Conservation (phyloP, 352 stramenopile species). For the Phytophthora nicotianae region DNA sequence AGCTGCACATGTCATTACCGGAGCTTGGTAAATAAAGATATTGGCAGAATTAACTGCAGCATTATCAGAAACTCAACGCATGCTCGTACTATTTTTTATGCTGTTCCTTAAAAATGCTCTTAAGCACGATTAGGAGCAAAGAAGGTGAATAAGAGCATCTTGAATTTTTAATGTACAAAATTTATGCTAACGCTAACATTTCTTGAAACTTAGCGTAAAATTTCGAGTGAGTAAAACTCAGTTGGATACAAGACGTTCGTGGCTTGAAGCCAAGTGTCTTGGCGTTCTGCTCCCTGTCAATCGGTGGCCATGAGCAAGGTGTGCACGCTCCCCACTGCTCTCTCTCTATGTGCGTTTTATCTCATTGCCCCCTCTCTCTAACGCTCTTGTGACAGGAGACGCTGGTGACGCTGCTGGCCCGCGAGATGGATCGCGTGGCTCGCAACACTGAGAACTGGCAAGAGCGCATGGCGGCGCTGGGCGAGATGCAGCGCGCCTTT, state of each 20-base stretch:
- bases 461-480: constrained; percentile 67
- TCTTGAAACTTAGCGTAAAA: too few relatives aligned
- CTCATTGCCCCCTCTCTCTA: constrained; percentile 4
- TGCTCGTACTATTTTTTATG: too few relatives aligned
- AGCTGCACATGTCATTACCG: too few relatives aligned
- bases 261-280: neutral
- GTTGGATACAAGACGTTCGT: neutral
- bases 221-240: neutral
- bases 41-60: too few relatives aligned
- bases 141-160: too few relatives aligned
- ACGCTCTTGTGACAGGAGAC: constrained; percentile 26
- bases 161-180: neutral
- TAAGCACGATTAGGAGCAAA: too few relatives aligned
- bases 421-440: constrained; percentile 81
- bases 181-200: too few relatives aligned
- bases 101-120: too few relatives aligned
- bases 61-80: too few relatives aligned
- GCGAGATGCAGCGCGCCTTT: constrained; percentile 73
- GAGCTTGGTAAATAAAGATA: too few relatives aligned
- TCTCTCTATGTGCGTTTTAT: neutral
- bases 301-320: constrained; percentile 18
- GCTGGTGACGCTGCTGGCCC: constrained; percentile 44
- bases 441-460: constrained; percentile 86
- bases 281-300: neutral
- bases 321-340: too few relatives aligned